phyloP scores from a whole-genome alignment of 2,329 filamentous ascomycete species.

The Penicillium sp. region DNA sequence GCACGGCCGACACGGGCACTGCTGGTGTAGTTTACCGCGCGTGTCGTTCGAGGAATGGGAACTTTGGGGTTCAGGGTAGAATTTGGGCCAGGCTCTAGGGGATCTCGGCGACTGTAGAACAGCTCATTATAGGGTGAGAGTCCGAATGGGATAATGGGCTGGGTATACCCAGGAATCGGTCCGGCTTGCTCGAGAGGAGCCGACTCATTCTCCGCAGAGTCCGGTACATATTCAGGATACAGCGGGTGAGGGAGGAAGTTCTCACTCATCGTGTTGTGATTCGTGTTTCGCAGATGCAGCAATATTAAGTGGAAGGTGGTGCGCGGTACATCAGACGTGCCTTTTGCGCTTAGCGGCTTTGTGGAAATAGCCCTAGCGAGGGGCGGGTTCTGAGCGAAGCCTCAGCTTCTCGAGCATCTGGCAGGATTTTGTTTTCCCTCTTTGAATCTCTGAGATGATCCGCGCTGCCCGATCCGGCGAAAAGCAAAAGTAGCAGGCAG shows the following conservation, averaged over 20 bases:
- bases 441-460: neutral
- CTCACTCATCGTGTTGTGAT: constrained; percentile 15
- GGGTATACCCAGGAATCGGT: constrained; percentile 23
- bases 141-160: constrained; percentile 17
- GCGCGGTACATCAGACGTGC: neutral
- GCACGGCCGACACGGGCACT: constrained; percentile 44
- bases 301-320: neutral
- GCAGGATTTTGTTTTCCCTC: neutral
- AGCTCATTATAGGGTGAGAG: constrained; percentile 22
- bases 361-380: constrained; percentile 9
- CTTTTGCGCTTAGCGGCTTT: constrained; percentile 13
- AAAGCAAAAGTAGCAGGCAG: constrained; percentile 8
- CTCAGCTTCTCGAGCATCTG: neutral
- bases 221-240: constrained; percentile 8
- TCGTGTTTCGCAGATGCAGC: neutral
- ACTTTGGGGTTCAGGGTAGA: constrained; percentile 35
- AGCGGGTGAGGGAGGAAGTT: constrained; percentile 8
- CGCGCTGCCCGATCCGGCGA: neutral
- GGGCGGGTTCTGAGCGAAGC: constrained; percentile 2
- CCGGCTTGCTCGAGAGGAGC: constrained; percentile 18
- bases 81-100: constrained; percentile 17
- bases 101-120: constrained; percentile 16
- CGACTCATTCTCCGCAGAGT: constrained; percentile 12
- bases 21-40: constrained; percentile 28
- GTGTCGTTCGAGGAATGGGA: constrained; percentile 35